These are phyloP conservation scores for Chamaecyparis obtusa DNA, from an alignment of 75 land plant genomes.

Conservation along the genomic window DNA sequence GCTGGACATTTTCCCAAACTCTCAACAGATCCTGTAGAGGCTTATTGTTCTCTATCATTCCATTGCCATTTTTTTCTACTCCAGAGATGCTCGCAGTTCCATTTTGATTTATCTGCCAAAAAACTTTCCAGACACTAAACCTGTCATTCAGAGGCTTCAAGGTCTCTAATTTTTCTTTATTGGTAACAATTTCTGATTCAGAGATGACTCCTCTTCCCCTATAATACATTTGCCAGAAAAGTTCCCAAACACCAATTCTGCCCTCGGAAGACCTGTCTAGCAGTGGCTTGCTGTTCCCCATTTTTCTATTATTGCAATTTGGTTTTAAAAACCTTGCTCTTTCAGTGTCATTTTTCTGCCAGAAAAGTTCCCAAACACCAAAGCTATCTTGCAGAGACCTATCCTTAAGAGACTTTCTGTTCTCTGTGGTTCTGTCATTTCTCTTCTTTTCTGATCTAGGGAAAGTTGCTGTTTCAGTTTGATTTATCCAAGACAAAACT, in stretches of 20 bases:
- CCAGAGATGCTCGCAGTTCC: neutral
- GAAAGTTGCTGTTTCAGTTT: neutral
- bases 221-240: neutral
- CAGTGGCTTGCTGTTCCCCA: neutral
- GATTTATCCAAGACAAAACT: neutral
- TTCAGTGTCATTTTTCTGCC: neutral
- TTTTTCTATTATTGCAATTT: neutral
- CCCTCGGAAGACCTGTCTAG: too few relatives aligned
- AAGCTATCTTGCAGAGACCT: neutral
- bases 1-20: neutral
- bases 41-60: neutral
- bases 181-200: neutral
- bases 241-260: neutral
- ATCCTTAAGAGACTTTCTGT: neutral
- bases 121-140: neutral
- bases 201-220: neutral
- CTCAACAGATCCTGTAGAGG: neutral
- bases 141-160: neutral
- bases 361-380: neutral
- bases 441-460: neutral
- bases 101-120: constrained; percentile 4
- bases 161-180: neutral
- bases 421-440: neutral
- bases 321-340: neutral
- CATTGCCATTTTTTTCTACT: neutral